Base-by-base conservation (phyloP, 116 monocot genomes). In the Posidonia oceanica region DNA sequence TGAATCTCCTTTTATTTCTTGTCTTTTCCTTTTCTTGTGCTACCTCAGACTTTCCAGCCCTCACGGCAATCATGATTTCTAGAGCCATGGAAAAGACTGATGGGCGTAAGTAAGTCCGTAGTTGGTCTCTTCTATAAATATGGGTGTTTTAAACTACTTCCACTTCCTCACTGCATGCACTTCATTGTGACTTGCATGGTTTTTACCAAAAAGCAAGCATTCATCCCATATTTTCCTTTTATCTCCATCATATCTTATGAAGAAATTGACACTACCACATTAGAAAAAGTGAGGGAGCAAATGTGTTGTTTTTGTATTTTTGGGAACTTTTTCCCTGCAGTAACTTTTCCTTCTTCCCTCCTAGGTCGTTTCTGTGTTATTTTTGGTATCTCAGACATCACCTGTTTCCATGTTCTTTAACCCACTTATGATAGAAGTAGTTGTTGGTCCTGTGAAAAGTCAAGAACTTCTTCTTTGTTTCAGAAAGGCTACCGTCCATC, bases 321-420 rank as follows among this genome's bases (percentile, higher is more conserved):
- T 10, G 20, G 63, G 52, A 72, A 36, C 22, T 63, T 72, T 72
- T 72, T 61, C 48, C 29, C 63, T 36, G 53, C 63, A 29, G 72
- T 53, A 62, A 62, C 63, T 72, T 72, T 72, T 53, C 23, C 53
- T 11, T 69, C 1, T 7, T 62, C 11, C 36, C 58, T 14, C 64
- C 17, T 13, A 8, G 67, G 51, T 42, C 16, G 67, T 51, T 67
- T 48, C 36, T 67, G 14, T 48, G 51, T 42, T 48, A 17, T 57
- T 17, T 68, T 54, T 65, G 44, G 18, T 36, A 14, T 68, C 52
- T 14, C 14, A 68, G 3, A 29, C 54, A 16, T 68, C 18, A 58
- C 42, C 14, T 21, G 6, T 44, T 41, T 37, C 61, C 48, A 2
- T 15, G 64, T 40, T 61, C 68, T 7, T 42, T 42, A 48, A 48